phyloP scores from a whole-genome alignment of 192 early-diverging fungal species.

The Entomortierella parvispora region DNA sequence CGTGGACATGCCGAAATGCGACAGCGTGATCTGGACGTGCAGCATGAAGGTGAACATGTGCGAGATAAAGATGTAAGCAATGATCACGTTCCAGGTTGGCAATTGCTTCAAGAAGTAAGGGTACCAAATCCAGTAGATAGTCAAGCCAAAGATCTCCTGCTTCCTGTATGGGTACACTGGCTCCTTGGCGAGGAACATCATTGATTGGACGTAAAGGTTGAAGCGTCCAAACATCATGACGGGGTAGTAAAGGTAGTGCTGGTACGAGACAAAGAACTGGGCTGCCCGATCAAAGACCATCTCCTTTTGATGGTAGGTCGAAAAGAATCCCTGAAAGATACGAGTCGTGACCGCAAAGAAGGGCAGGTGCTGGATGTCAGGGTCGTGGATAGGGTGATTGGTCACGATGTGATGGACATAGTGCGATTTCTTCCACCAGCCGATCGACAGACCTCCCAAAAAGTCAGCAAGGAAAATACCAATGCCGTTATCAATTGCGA shows the following conservation, averaged over 20 bases:
- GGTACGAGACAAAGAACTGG: conserved; percentile 78
- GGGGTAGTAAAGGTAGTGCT: conserved; percentile 90
- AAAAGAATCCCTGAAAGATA: conserved; percentile 86
- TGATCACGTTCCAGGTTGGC: conserved; percentile 69
- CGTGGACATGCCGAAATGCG: conserved; percentile 95
- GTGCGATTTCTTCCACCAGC: conserved; percentile 98
- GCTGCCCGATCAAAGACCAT: conserved; percentile 84
- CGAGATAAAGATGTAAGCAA: conserved; percentile 79
- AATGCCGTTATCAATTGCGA: conserved; percentile 78
- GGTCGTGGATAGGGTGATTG: conserved; percentile 94
- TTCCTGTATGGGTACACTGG: conserved; percentile 75
- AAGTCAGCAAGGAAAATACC: conserved; percentile 86
- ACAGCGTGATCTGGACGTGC: conserved; percentile 96
- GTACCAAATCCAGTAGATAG: conserved; percentile 86
- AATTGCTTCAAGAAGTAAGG: conserved; percentile 71
- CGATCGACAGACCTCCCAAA: conserved; percentile 88
- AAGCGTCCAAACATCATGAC: conserved; percentile 91
- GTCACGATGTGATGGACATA: conserved; percentile 98
- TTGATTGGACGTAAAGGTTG: conserved; percentile 86
- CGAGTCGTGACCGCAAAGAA: conserved; percentile 90
- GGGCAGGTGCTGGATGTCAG: conserved; percentile 97
- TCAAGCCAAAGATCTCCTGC: conserved; percentile 80
- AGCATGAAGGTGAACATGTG: conserved; percentile 87
- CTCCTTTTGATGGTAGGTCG: conserved; percentile 86
- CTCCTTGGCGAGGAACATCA: conserved; percentile 71